These are phyloP conservation scores for Helicocarpus griseus DNA, from an alignment of 2,329 filamentous ascomycete species.

Conservation along the genomic window DNA sequence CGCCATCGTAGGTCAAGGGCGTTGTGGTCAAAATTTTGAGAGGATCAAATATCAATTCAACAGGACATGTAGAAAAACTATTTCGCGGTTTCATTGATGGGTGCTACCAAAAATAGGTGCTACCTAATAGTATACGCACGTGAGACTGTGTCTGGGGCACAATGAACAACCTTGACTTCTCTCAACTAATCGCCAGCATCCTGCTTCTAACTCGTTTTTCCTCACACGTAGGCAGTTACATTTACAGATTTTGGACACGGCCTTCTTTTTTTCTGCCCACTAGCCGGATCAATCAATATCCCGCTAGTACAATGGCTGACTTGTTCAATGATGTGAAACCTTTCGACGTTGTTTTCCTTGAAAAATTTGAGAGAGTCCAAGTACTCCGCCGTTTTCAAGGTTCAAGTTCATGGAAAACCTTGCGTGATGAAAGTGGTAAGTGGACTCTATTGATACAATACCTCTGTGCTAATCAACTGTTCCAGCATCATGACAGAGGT, in stretches of 20 bases:
- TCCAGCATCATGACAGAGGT: conserved; percentile 3
- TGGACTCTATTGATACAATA: neutral
- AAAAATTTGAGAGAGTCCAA: conserved; percentile 5
- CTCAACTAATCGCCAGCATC: neutral
- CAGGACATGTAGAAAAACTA: too few species aligned
- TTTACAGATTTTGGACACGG: neutral
- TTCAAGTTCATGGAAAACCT: conserved; percentile 5
- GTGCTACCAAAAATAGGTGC: too few species aligned
- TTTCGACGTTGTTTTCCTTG: conserved; percentile 9
- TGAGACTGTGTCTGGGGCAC: neutral
- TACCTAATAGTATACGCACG: too few species aligned
- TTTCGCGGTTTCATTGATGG: too few species aligned
- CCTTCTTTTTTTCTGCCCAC: neutral
- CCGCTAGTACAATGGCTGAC: neutral
- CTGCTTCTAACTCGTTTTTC: neutral
- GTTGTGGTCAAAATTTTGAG: too few species aligned
- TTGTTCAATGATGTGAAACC: neutral
- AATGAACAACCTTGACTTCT: neutral
- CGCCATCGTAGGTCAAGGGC: too few species aligned
- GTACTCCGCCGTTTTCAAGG: conserved; percentile 12
- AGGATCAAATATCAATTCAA: too few species aligned
- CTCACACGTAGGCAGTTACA: neutral
- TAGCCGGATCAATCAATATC: neutral
- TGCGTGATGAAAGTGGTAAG: conserved; percentile 1
- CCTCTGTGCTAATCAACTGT: conserved; percentile 1